Evolutionary conservation across 345 rosid species (phyloP).

Genomic region (Eucalyptus pauciflora): DNA sequence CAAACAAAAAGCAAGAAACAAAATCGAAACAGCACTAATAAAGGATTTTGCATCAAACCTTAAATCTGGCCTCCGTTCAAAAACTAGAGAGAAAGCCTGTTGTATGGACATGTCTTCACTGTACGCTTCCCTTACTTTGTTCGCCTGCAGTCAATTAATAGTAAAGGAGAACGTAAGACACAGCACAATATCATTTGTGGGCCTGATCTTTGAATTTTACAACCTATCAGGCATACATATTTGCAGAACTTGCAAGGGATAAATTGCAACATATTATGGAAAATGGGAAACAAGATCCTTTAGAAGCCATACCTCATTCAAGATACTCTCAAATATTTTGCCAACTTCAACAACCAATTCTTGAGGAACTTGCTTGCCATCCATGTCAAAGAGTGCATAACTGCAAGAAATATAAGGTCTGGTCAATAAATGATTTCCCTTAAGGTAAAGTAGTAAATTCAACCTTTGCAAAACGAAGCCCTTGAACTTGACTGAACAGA

Average conservation of each 20-base stretch:
- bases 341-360: conserved; percentile 72
- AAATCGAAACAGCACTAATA: not conserved
- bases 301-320: conserved; percentile 54
- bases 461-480: not conserved
- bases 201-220: not conserved
- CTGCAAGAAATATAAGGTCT: conserved; percentile 15
- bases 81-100: conserved; percentile 58
- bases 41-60: conserved; percentile 27
- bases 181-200: not conserved
- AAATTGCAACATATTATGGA: not conserved
- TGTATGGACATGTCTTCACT: conserved; percentile 67
- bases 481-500: not conserved
- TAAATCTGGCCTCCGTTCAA: conserved; percentile 67
- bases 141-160: conserved; percentile 45
- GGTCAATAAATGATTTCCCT: not conserved
- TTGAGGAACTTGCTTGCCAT: conserved; percentile 79
- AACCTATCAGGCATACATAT: not conserved
- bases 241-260: not conserved
- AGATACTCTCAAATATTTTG: conserved; percentile 56
- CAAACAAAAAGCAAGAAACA: not conserved
- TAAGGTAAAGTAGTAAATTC: not conserved
- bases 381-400: conserved; percentile 76
- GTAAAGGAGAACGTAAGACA: not conserved
- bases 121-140: conserved; percentile 51
- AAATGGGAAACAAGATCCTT: not conserved